A percentile compares a stretch with the other conserved stretches of the same genome.
These are phyloP conservation scores for Aspergillus vadensis DNA, from an alignment of 2,329 filamentous ascomycete genomes.

Conservation along the genomic window DNA sequence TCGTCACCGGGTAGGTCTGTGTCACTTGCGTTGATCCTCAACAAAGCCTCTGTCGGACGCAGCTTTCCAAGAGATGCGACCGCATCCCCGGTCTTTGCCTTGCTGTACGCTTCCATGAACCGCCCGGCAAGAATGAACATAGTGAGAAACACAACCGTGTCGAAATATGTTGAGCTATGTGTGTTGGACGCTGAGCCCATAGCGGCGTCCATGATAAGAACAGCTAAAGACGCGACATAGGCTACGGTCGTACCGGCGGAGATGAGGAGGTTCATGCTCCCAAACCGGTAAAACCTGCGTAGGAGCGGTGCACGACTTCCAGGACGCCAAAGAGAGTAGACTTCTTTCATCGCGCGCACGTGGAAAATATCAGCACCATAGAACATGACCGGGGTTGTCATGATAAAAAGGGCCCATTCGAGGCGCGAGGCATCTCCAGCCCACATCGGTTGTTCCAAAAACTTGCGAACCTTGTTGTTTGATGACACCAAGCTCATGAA, in stretches of 20 bases:
- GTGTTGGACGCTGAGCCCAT: constrained; percentile 45
- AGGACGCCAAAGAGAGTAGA: constrained; percentile 74
- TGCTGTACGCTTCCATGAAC: constrained; percentile 77
- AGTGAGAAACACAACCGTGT: constrained; percentile 88
- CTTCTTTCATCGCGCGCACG: constrained; percentile 72
- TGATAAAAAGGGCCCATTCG: constrained; percentile 76
- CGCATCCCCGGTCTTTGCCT: constrained; percentile 84
- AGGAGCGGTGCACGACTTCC: constrained; percentile 72
- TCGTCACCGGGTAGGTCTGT: constrained; percentile 6
- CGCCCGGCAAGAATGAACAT: constrained; percentile 74
- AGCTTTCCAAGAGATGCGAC: constrained; percentile 77
- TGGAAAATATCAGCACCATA: constrained; percentile 87
- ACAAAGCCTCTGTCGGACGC: constrained; percentile 72
- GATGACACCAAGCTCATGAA: constrained; percentile 80
- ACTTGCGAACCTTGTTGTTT: constrained; percentile 60
- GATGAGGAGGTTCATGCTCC: constrained; percentile 95
- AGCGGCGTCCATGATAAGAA: constrained; percentile 65
- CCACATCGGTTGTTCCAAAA: constrained; percentile 70
- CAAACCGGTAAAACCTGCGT: constrained; percentile 84
- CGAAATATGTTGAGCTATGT: constrained; percentile 73
- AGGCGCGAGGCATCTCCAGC: constrained; percentile 71
- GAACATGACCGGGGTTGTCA: constrained; percentile 85
- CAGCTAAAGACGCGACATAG: constrained; percentile 77
- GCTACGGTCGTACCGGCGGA: constrained; percentile 85
- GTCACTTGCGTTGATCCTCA: constrained; percentile 51